Base-by-base conservation (phyloP, 2,329 filamentous ascomycete species). In the Escovopsis sp. region DNA sequence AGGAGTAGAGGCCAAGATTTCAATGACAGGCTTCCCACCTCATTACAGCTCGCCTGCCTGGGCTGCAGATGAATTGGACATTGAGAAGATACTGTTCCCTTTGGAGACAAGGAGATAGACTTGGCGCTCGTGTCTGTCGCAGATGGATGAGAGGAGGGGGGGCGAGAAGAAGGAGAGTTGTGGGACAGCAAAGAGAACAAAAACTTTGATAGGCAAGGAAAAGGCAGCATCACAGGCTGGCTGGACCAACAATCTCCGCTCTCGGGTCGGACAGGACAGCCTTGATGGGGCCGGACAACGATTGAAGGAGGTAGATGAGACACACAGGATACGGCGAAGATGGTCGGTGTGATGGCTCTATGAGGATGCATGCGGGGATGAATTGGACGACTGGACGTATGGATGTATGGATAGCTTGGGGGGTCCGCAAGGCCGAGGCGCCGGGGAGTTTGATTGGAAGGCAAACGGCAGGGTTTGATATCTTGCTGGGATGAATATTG, bases 1-100 rank as follows among this genome's bases (percentile, higher is more conserved):
- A 63, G 29, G 62, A 64, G 44, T 57, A 71, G 44, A 39, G 14
- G 17, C 26, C 19, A n/a, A 27, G 30, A 17, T 19, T 4, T 31
- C 15, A 25, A 9, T 25, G 4, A 25, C 11, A 9, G 21, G 21
- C 21, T 11, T 25, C 11, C 4, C 8, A 25, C 11, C 21, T 5
- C 11, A 25, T 9, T 5, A 25, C 7, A 11, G 21, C 8, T 3
- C 21, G 21, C 7, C 21, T 8, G 7, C 3, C n/a, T n/a, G n/a
- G n/a, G n/a, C n/a, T n/a, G n/a, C n/a, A n/a, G n/a, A n/a, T n/a
- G n/a, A n/a, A n/a, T n/a, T n/a, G n/a, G n/a, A n/a, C n/a, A n/a
- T n/a, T n/a, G n/a, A n/a, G n/a, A n/a, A n/a, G n/a, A n/a, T n/a
- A n/a, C n/a, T n/a, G n/a, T n/a, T n/a, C n/a, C n/a, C n/a, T 25